Evolutionary conservation across 2,329 filamentous ascomycete species (phyloP).

Genomic region (Claviceps citrina): DNA sequence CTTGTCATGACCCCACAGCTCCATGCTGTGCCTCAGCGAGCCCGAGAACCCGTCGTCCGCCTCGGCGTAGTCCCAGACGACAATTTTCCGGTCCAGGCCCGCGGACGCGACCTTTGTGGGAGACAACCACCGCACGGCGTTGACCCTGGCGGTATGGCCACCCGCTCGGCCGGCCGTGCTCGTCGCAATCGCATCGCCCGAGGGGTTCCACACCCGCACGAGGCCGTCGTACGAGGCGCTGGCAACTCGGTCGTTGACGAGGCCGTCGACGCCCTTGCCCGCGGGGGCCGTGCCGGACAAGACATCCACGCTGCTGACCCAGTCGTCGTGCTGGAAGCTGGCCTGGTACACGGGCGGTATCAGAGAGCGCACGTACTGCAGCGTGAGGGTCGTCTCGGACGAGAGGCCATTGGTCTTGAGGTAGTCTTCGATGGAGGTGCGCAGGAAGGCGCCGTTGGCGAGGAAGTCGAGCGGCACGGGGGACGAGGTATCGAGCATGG

Average conservation of each 20-base stretch:
- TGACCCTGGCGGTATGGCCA: conserved; percentile 63
- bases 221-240: conserved; percentile 89
- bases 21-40: conserved; percentile 55
- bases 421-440: conserved; percentile 81
- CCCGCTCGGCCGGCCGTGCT: conserved; percentile 51
- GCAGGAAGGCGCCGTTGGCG: conserved; percentile 82
- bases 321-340: conserved; percentile 94
- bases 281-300: conserved; percentile 52
- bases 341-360: conserved; percentile 80
- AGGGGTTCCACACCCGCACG: conserved; percentile 76
- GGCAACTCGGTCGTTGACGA: conserved; percentile 45
- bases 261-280: conserved; percentile 28
- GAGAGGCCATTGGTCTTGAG: conserved; percentile 75
- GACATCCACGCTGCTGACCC: conserved; percentile 79
- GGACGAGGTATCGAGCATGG: conserved; percentile 48
- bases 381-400: conserved; percentile 67
- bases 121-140: conserved; percentile 71
- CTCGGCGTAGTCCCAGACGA: conserved; percentile 80
- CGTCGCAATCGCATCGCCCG: conserved; percentile 68
- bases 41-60: conserved; percentile 42
- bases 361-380: conserved; percentile 87
- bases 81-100: conserved; percentile 69
- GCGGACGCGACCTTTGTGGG: conserved; percentile 66
- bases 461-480: conserved; percentile 86
- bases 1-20: conserved; percentile 70